Conservation (phyloP, 2,329 filamentous ascomycete species). For the Metarhizium brunneum region DNA sequence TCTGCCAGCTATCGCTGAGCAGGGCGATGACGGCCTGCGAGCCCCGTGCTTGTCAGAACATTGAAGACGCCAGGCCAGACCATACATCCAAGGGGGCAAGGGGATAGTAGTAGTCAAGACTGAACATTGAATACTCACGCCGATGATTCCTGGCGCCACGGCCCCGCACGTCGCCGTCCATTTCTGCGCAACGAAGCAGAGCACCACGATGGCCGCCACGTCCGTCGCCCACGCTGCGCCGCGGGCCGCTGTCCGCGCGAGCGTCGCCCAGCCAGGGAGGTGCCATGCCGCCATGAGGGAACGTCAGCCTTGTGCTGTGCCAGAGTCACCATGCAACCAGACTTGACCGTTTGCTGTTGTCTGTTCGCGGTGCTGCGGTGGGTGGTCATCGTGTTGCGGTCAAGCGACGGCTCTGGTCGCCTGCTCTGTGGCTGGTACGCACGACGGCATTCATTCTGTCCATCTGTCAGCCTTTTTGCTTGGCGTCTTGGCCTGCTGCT, state of each 20-base stretch:
- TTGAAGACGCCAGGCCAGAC: too few species aligned
- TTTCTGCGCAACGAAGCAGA: conserved; percentile 21
- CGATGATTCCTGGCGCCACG: conserved; percentile 20
- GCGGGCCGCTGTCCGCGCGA: conserved; percentile 16
- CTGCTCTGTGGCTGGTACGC: neutral
- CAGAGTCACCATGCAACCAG: neutral
- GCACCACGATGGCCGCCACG: conserved; percentile 20
- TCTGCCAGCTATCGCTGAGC: conserved; percentile 29
- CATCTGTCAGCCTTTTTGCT: neutral
- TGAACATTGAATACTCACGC: conserved; percentile 20
- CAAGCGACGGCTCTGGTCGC: neutral
- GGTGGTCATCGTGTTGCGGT: too few species aligned
- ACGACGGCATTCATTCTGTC: neutral
- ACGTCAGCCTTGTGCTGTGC: neutral
- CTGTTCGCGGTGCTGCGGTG: too few species aligned
- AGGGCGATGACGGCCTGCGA: conserved; percentile 16
- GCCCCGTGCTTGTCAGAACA: too few species aligned
- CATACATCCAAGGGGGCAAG: too few species aligned
- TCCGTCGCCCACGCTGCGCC: conserved; percentile 22
- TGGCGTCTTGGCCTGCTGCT: neutral
- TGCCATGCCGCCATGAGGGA: conserved; percentile 2
- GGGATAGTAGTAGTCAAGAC: too few species aligned
- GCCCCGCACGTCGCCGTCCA: conserved; percentile 21
- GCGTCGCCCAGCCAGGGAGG: conserved; percentile 2
- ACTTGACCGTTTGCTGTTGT: too few species aligned